phyloP scores from a whole-genome alignment of 2,329 filamentous ascomycete genomes.

The Nectriaceae sp. region DNA sequence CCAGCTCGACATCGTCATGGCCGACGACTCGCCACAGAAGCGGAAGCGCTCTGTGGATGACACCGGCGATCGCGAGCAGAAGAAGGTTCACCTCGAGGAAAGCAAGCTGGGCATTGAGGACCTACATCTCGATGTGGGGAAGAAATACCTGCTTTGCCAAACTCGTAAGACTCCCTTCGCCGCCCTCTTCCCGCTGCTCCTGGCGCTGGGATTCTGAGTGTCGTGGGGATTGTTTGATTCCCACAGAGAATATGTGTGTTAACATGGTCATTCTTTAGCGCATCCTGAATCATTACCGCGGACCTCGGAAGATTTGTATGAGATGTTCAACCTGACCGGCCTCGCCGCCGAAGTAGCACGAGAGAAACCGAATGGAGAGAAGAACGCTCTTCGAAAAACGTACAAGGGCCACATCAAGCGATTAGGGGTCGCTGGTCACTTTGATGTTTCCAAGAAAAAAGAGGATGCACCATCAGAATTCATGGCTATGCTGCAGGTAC shows the following conservation, averaged over 20 bases:
- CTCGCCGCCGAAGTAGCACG: conserved; percentile 64
- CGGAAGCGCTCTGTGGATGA: conserved; percentile 63
- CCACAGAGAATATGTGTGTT: conserved; percentile 40
- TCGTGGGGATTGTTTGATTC: conserved; percentile 24
- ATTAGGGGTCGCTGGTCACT: conserved; percentile 61
- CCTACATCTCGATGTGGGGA: conserved; percentile 66
- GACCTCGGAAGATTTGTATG: conserved; percentile 59
- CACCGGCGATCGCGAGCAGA: conserved; percentile 55
- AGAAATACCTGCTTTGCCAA: conserved; percentile 68
- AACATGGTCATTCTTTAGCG: conserved; percentile 48
- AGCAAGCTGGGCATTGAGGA: conserved; percentile 63
- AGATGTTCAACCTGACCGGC: conserved; percentile 55
- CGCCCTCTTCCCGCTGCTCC: conserved; percentile 32
- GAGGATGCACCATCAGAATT: conserved; percentile 54
- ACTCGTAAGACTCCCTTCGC: conserved; percentile 63
- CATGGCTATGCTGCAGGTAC: conserved; percentile 50
- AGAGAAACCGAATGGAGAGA: conserved; percentile 65
- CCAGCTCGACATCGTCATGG: conserved; percentile 47
- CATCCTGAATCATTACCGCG: conserved; percentile 50
- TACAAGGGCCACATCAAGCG: conserved; percentile 71
- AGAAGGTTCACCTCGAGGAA: conserved; percentile 65
- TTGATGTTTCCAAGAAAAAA: conserved; percentile 59
- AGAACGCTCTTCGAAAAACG: conserved; percentile 67
- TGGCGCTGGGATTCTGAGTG: conserved; percentile 27
- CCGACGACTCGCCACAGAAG: conserved; percentile 59